phyloP scores from a whole-genome alignment of 75 land plant genomes.

The Cupressus sempervirens region DNA sequence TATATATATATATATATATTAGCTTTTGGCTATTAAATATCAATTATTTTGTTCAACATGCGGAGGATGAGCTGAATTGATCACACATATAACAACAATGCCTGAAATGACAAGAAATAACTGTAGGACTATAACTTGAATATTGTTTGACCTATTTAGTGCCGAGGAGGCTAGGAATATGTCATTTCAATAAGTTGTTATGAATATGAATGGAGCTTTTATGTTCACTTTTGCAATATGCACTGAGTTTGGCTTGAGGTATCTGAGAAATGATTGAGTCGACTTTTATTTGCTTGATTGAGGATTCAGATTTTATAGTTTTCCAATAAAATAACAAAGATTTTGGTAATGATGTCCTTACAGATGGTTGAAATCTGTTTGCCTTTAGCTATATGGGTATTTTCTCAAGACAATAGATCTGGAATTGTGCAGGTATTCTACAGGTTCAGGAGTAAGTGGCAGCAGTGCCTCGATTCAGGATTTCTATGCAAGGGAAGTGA shows the following conservation, averaged over 20 bases:
- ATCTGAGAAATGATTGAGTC: neutral
- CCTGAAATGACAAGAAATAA: too few relatives aligned
- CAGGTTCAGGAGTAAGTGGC: slow-evolving; percentile 89
- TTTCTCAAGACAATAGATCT: neutral
- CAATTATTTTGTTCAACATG: too few relatives aligned
- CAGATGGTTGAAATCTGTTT: neutral
- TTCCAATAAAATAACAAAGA: neutral
- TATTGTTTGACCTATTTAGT: too few relatives aligned
- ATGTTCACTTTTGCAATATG: neutral
- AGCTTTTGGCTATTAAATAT: neutral
- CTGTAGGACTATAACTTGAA: too few relatives aligned
- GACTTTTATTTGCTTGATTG: neutral
- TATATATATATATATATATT: too few relatives aligned
- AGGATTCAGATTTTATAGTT: neutral
- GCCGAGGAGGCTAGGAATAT: too few relatives aligned
- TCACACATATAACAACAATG: too few relatives aligned
- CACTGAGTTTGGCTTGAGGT: neutral
- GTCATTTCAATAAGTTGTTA: too few relatives aligned
- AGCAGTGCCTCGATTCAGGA: slow-evolving; percentile 95
- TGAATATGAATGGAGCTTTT: neutral
- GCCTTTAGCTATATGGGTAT: neutral
- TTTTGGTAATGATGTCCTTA: neutral
- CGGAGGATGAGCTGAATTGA: too few relatives aligned
- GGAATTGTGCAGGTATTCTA: slow-evolving; percentile 46
- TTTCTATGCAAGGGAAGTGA: slow-evolving; percentile 81